Base-by-base conservation (phyloP, 805 yeast genomes). In the Ogataea trehaloabstinens region DNA sequence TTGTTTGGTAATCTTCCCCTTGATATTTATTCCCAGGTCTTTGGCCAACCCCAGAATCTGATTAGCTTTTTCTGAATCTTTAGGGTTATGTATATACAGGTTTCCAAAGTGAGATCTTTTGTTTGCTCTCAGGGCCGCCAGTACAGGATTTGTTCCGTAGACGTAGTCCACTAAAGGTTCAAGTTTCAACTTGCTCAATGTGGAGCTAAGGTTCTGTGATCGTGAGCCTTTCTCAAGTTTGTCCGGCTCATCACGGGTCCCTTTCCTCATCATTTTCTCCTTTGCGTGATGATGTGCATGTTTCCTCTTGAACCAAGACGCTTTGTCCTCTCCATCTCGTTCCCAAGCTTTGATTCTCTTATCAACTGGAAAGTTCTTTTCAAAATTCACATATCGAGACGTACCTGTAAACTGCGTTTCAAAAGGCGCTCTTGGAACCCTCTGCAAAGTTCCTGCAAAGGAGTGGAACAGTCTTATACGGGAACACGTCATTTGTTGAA, bases 111-210 rank as follows among this genome's bases (percentile, higher is more conserved):
- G 70, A 11, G 60, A 66, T 46, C 95, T 71, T 40, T 73, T 75
- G 18, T 68, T 64, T 6, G 81, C 73, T 16, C 63, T 56, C 41
- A 89, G 64, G 0, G 88, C 95, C 1, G 95, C 82, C 12, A 71
- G 47, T 2, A 89, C 91, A 0, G 95, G 66, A 39, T 84, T 81
- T 0, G 82, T 78, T 6, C 96, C 96, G 54, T 73, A 87, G 3
- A 88, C 61, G 54, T 81, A 82, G 53, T 88, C 95, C 34, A 72
- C 60, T 24, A 78, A 55, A 0, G 84, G 81, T 37, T 73, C 71
- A 6, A 44, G 21, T 25, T 47, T 49, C 10, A 52, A 40, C 16
- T 44, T 28, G 6, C 38, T 37, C 3, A 60, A 22, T 1, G 51
- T 40, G 10, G 41, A 25, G 22, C 45, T 47, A 34, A 52, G 17